Base-by-base conservation (phyloP, 2,329 filamentous ascomycete genomes). In the Beauveria medogensis region DNA sequence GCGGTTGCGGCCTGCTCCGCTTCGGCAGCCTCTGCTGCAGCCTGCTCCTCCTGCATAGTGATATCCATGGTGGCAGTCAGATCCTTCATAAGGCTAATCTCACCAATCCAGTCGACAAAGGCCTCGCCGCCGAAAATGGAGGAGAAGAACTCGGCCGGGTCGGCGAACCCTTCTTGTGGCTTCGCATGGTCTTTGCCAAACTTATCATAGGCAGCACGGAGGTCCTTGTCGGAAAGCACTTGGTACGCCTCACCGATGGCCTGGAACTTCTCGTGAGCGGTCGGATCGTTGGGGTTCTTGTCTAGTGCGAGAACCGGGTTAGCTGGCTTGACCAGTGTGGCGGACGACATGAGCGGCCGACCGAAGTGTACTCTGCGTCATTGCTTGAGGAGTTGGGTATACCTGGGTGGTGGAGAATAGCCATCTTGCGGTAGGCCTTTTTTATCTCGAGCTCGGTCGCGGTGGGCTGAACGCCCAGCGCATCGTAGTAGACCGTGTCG, bases 11-110 rank as follows among this genome's bases (percentile, higher is more conserved):
- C 74, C 16, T 75, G 76, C 24, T 76, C 78, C n/a, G 79, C 78
- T 3, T 77, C 78, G 18, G 82, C 80, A 5, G 81, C 82, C 43
- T 81, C 78, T 30, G 80, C 79, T 2, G 78, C 77, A 51, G 83
- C 86, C 64, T 88, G 85, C 66, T 89, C 88, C 68, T 91, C 90
- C 60, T 90, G 82, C 86, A 92, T 93, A 22, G 91, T 92, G 67
- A 99, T 97, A 70, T 99, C 94, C 93, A 99, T 97, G 50, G 92
- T 96, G 70, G 92, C 91, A 20, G 93, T 97, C 59, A 99, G 82
- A 71, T 99, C 94, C 79, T 97, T 97, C 90, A 99, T 97, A 62
- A 99, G 85, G 55, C 91, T 94, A 68, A 99, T 96, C 81, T 99
- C 94, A 67, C 94, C 94, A 70, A 99, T 97, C 81, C 94, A 91